Conservation (phyloP, 2,329 filamentous ascomycete genomes). For the Clonostachys chloroleuca region DNA sequence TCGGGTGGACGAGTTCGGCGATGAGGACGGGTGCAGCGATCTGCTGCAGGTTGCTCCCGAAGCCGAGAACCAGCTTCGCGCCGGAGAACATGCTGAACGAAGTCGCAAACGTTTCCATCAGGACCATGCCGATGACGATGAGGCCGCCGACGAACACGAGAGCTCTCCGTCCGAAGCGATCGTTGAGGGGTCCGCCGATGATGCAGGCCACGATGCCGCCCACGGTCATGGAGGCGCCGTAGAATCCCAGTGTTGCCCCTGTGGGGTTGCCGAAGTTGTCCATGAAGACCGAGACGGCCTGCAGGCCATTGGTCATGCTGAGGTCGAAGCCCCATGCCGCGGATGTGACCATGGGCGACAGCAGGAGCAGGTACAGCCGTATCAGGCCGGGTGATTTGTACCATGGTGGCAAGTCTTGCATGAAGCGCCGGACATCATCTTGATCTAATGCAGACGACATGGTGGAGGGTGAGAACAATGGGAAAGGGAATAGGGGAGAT, state of each 20-base stretch:
- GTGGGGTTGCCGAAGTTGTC: conserved; percentile 3
- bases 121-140: conserved; percentile 8
- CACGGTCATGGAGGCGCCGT: conserved; percentile 4
- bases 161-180: conserved; percentile 2
- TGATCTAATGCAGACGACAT: too few relatives aligned
- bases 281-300: conserved; percentile 4
- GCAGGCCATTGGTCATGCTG: conserved; percentile 4
- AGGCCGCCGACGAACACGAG: conserved; percentile 2
- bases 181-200: conserved; percentile 3
- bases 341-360: conserved; percentile 1
- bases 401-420: too few relatives aligned
- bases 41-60: conserved; percentile 5
- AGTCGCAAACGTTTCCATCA: conserved; percentile 8
- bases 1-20: conserved; percentile 10
- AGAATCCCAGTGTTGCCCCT: conserved; percentile 4
- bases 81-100: conserved; percentile 7
- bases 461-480: too few relatives aligned
- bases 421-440: too few relatives aligned
- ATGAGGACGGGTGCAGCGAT: conserved; percentile 8
- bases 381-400: too few relatives aligned
- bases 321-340: conserved; percentile 6
- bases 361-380: too few relatives aligned
- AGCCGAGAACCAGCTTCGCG: conserved; percentile 8
- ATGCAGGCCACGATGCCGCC: conserved; percentile 5
- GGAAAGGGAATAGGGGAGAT: too few relatives aligned